Evolutionary conservation across 176 grass and related monocot species (phyloP), one percentile per base, ranked within the genome.

Genomic region (Microstegium vimineum): DNA sequence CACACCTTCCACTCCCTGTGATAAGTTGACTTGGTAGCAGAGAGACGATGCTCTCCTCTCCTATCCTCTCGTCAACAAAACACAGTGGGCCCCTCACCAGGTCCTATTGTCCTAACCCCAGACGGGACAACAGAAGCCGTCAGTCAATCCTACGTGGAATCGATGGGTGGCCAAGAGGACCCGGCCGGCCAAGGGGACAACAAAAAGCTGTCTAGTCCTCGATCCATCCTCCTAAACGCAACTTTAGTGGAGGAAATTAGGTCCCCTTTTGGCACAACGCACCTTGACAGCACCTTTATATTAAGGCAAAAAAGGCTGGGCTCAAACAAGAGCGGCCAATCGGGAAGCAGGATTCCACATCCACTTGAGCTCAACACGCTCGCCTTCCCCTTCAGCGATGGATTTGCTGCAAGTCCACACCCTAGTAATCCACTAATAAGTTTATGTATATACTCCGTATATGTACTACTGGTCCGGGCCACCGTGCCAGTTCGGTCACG

Each of bases 211-310:
- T n/a, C n/a, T 71, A 27, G 28, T 1, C 71, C n/a, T n/a, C n/a
- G n/a, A 71, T 33, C 52, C 17, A 71, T 67, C 35, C 12, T 63
- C 79, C 62, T 62, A 62, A 43, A 49, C 71, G 66, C 78, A 65
- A 77, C 64, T 82, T 82, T 5, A 83, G 65, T 47, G 78, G 83
- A 82, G 43, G 78, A 65, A 65, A 89, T 89, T 85, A 81, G 72
- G 87, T 71, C 34, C 54, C 35, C 34, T 65, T 85, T 89, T 85
- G 87, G 77, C 78, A 5, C 65, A 69, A 38, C 35, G 64, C 64
- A 69, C 43, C 62, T 80, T 5, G 47, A 62, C 18, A 17, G 26
- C 69, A 45, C 6, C 23, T 46, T 72, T n/a, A n/a, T n/a, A n/a
- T n/a, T 8, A 47, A 41, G n/a, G 23, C 49, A 62, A 16, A 43